Conservation (phyloP, 257 asterid genomes). For the Forsythia viridissima region DNA sequence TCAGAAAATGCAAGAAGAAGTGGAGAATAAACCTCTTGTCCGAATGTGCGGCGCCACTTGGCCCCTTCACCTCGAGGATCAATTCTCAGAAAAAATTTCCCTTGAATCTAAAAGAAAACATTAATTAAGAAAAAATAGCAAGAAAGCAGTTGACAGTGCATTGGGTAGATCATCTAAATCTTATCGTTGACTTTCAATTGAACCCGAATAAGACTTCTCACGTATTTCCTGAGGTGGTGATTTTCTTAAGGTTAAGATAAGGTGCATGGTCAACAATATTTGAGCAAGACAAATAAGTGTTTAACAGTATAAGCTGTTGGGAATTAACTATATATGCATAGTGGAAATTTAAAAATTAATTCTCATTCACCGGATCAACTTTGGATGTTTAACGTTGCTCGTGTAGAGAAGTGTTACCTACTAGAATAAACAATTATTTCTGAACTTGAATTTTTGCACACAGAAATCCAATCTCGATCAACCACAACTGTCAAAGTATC, state of each 20-base stretch:
- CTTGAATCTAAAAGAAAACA: conserved; percentile 51
- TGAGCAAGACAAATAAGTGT: not conserved
- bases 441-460: too few relatives aligned
- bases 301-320: not conserved
- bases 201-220: not conserved
- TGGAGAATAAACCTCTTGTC: conserved; percentile 81
- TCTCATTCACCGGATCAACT: too few relatives aligned
- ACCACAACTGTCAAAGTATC: too few relatives aligned
- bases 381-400: too few relatives aligned
- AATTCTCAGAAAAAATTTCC: conserved; percentile 64
- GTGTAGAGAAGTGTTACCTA: too few relatives aligned
- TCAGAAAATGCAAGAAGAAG: conserved; percentile 74
- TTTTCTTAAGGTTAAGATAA: not conserved
- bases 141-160: conserved; percentile 16
- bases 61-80: conserved; percentile 84
- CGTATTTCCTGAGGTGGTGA: not conserved
- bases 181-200: not conserved
- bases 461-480: too few relatives aligned
- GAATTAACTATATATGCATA: too few relatives aligned
- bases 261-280: not conserved
- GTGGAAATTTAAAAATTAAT: too few relatives aligned
- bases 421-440: too few relatives aligned
- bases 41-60: conserved; percentile 79
- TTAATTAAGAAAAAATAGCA: conserved; percentile 12
- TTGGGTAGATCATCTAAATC: not conserved